Evolutionary conservation across 2,329 filamentous ascomycete genomes (phyloP).

Genomic region (Arthrobotrys sphaeroides): DNA sequence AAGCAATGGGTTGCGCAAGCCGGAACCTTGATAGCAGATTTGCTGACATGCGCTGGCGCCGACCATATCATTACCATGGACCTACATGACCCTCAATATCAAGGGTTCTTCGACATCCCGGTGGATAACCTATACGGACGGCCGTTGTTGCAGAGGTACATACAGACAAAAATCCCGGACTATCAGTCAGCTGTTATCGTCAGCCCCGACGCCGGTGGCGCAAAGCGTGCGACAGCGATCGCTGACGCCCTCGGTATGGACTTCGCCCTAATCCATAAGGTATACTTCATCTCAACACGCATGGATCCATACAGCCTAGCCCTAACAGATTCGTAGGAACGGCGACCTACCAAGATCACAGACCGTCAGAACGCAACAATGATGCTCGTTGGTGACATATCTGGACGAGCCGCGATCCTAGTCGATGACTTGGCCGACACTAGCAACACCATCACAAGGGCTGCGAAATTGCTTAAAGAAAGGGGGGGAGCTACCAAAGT

Average conservation of each 20-base stretch:
- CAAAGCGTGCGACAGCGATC: conserved; percentile 94
- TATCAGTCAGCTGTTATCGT: conserved; percentile 90
- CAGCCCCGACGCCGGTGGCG: conserved; percentile 93
- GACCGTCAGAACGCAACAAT: conserved; percentile 73
- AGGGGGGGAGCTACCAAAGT: conserved; percentile 88
- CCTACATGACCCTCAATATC: conserved; percentile 93
- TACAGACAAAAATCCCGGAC: conserved; percentile 82
- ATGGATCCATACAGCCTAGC: not conserved
- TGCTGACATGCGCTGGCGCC: conserved; percentile 92
- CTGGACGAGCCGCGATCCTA: conserved; percentile 82
- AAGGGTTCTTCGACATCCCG: conserved; percentile 98
- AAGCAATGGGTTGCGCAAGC: conserved; percentile 99
- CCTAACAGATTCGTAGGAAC: conserved; percentile 54
- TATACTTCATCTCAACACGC: conserved; percentile 60
- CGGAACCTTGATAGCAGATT: conserved; percentile 90
- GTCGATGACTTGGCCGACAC: conserved; percentile 96
- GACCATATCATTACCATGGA: conserved; percentile 99
- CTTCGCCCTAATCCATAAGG: conserved; percentile 98
- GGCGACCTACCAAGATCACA: conserved; percentile 77
- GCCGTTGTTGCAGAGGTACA: conserved; percentile 75
- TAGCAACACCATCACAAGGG: conserved; percentile 94
- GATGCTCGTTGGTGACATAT: conserved; percentile 92
- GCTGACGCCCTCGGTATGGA: conserved; percentile 92
- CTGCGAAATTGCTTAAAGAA: conserved; percentile 88
- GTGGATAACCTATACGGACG: conserved; percentile 96